These are phyloP conservation scores for Stephania cephalantha DNA, from an alignment of 164 flowering plant species.

Conservation along the genomic window DNA sequence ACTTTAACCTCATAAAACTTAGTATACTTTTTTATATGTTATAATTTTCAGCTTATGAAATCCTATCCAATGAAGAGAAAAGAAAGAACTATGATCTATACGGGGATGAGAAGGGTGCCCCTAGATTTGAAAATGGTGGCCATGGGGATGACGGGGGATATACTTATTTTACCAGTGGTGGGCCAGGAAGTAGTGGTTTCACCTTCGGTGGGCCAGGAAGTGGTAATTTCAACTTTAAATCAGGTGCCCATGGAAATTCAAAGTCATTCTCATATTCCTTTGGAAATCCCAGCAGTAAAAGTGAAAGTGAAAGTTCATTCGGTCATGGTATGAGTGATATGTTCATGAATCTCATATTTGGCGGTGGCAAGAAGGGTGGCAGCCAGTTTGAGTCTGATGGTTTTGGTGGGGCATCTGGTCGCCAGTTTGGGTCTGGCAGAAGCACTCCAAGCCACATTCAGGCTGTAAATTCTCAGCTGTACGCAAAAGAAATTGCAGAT, in stretches of 20 bases:
- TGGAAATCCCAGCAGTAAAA: slow-evolving; percentile 46
- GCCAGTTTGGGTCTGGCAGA: slow-evolving; percentile 29
- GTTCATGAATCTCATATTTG: slow-evolving; percentile 57
- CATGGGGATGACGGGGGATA: slow-evolving; percentile 53
- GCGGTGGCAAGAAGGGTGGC: slow-evolving; percentile 31
- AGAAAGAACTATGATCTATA: slow-evolving; percentile 85
- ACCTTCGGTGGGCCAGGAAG: slow-evolving; percentile 39
- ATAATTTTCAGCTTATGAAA: slow-evolving; percentile 68
- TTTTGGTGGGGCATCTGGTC: slow-evolving; percentile 36
- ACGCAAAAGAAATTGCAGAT: slow-evolving; percentile 55
- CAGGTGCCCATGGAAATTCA: slow-evolving; percentile 51
- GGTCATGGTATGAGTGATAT: slow-evolving; percentile 57
- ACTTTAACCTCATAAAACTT: background rate
- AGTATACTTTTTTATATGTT: slow-evolving; percentile 1
- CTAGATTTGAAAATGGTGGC: slow-evolving; percentile 53
- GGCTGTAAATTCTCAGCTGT: slow-evolving; percentile 41
- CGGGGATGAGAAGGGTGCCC: slow-evolving; percentile 78
- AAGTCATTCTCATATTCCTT: slow-evolving; percentile 72
- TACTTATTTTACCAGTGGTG: slow-evolving; percentile 57
- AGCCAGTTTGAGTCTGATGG: slow-evolving; percentile 44
- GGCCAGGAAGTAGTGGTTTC: slow-evolving; percentile 47
- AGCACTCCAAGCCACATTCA: slow-evolving; percentile 32
- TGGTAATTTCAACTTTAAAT: slow-evolving; percentile 35
- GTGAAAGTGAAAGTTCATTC: slow-evolving; percentile 39
- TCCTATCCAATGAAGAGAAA: slow-evolving; percentile 85